Percentiles rank a stretch among this genome's conserved stretches.
phyloP scores from a whole-genome alignment of 208 protist genomes.

The Leishmania mexicana region DNA sequence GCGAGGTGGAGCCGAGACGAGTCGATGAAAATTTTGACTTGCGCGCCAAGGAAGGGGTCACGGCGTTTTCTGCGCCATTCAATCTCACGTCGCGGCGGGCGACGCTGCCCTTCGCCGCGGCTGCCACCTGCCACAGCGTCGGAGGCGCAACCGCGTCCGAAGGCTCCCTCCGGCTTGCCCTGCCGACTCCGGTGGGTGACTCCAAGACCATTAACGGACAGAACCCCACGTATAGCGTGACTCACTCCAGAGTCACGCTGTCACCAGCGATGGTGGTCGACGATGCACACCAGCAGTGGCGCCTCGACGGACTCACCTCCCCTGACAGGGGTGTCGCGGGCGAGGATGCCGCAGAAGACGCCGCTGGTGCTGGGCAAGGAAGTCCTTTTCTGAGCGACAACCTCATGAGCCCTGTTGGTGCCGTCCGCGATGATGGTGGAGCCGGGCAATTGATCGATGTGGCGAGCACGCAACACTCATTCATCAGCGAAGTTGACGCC shows the following conservation, averaged over 20 bases:
- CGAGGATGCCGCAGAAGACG: not conserved
- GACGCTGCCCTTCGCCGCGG: constrained; percentile 8
- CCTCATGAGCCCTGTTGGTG: not conserved
- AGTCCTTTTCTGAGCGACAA: not conserved
- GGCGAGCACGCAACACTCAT: not conserved
- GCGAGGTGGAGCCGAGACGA: not conserved
- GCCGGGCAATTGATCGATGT: not conserved
- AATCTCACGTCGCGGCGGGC: not conserved
- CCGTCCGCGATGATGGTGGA: not conserved
- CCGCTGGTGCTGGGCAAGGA: not conserved
- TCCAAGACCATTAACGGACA: not conserved
- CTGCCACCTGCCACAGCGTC: not conserved
- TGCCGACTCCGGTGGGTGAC: not conserved
- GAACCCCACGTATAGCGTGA: not conserved
- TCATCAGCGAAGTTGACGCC: not conserved
- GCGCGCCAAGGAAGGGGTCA: not conserved
- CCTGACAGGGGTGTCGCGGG: too few species aligned
- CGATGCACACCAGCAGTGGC: not conserved
- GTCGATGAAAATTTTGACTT: not conserved
- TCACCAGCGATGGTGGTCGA: not conserved
- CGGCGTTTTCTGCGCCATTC: not conserved
- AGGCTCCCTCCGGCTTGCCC: not conserved
- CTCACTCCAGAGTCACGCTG: not conserved
- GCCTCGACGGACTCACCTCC: not conserved
- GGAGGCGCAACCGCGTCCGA: not conserved